Conservation (phyloP, 208 protist species). For the Trypanosoma mega region DNA sequence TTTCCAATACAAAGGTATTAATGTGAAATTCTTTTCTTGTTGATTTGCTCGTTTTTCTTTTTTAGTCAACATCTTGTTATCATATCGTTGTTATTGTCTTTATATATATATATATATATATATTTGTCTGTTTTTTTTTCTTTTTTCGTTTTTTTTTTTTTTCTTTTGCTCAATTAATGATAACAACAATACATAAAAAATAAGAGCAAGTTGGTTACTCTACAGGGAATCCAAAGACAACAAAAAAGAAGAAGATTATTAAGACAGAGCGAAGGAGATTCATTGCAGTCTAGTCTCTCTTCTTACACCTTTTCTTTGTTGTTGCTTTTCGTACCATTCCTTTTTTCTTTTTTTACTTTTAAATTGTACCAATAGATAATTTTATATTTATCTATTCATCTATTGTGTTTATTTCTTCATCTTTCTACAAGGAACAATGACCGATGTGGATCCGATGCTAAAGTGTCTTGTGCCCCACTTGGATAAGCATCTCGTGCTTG, state of each 20-base stretch:
- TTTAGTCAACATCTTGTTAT: no score
- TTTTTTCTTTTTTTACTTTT: neutral
- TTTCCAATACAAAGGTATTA: no score
- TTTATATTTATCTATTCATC: neutral
- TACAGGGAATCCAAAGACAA: no score
- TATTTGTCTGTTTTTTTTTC: neutral
- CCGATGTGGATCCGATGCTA: slow-evolving; percentile 68
- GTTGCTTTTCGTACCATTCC: neutral
- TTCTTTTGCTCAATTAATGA: neutral
- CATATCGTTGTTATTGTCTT: no score
- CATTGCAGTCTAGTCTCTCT: neutral
- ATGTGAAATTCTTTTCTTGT: no score
- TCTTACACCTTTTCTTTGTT: slow-evolving; percentile 26
- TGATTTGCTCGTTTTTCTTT: no score
- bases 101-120: slow-evolving; percentile 11
- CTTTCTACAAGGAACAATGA: slow-evolving; percentile 7
- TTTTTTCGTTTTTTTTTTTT: slow-evolving; percentile 20
- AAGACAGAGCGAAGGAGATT: no score
- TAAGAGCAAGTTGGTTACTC: no score
- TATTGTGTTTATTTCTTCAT: neutral
- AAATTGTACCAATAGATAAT: slow-evolving; percentile 5
- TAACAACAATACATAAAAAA: no score
- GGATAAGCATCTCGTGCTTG: slow-evolving; percentile 87
- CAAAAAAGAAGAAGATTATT: no score
- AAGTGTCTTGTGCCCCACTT: slow-evolving; percentile 69